Evolutionary conservation across 192 early-diverging fungal genomes (phyloP).

Genomic region (Haplosporangium gracile): DNA sequence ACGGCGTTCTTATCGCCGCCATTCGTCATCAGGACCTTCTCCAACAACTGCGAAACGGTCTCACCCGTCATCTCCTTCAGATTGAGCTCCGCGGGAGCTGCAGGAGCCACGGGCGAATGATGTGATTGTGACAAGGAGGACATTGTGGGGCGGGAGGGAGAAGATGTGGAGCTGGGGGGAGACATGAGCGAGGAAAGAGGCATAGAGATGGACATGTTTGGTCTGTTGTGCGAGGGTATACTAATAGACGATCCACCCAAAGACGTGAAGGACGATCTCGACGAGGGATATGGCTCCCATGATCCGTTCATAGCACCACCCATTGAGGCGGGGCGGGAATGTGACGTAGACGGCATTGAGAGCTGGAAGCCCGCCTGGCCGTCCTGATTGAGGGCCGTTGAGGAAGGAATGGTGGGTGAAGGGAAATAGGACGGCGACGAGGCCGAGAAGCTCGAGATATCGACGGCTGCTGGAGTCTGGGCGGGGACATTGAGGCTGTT

Average conservation of each 20-base stretch:
- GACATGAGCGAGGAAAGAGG: constrained; percentile 45
- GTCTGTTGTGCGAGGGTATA: constrained; percentile 36
- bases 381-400: constrained; percentile 4
- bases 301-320: neutral
- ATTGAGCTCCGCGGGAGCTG: constrained; percentile 31
- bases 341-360: constrained; percentile 16
- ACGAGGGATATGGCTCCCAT: neutral
- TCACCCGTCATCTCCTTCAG: constrained; percentile 20
- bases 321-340: neutral
- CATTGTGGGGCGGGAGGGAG: constrained; percentile 35
- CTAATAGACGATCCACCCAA: constrained; percentile 22
- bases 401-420: constrained; percentile 12
- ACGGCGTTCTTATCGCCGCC: constrained; percentile 42
- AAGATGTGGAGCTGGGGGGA: constrained; percentile 21
- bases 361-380: constrained; percentile 27
- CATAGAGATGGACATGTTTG: constrained; percentile 37
- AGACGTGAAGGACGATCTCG: neutral
- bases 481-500: constrained; percentile 28
- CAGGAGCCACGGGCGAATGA: constrained; percentile 3
- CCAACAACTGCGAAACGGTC: constrained; percentile 27
- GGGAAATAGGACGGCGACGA: constrained; percentile 53
- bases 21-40: constrained; percentile 15
- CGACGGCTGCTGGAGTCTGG: constrained; percentile 43
- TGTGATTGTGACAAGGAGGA: constrained; percentile 30
- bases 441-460: constrained; percentile 45